Evolutionary conservation across 257 asterid genomes (phyloP).

Genomic region (Nicotiana benthamiana): DNA sequence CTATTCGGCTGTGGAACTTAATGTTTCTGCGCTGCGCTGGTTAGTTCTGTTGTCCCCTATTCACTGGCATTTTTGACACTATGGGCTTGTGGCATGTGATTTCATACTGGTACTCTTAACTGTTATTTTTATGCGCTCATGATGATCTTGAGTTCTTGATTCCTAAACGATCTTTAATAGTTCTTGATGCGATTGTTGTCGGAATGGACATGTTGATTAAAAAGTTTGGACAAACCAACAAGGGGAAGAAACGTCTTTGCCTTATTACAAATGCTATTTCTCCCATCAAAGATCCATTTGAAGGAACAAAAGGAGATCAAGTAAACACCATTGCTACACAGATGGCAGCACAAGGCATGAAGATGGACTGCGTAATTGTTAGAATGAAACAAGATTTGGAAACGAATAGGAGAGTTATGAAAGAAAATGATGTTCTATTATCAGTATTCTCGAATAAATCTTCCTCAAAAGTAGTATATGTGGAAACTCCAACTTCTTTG

Average conservation of each 20-base stretch:
- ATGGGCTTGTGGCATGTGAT: not conserved
- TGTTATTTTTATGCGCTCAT: constrained; percentile 5
- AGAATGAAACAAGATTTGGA: constrained; percentile 33
- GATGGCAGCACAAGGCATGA: constrained; percentile 76
- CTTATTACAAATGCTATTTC: constrained; percentile 71
- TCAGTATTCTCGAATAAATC: constrained; percentile 46
- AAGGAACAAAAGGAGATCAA: constrained; percentile 95
- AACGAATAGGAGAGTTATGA: constrained; percentile 37
- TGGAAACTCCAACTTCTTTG: constrained; percentile 66
- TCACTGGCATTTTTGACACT: not conserved
- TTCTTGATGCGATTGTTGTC: constrained; percentile 94
- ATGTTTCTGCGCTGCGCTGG: not conserved
- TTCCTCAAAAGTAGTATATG: constrained; percentile 55
- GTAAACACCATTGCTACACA: constrained; percentile 76
- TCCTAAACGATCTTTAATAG: constrained; percentile 59
- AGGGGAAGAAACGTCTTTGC: constrained; percentile 84
- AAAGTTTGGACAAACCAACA: constrained; percentile 63
- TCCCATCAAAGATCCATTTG: constrained; percentile 68
- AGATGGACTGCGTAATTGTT: constrained; percentile 71
- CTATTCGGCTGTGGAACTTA: not conserved
- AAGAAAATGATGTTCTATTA: constrained; percentile 78
- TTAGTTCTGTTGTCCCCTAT: not conserved
- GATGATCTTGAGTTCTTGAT: constrained; percentile 9
- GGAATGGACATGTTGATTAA: constrained; percentile 91
- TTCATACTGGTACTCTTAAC: not conserved